A percentile compares a stretch with the other conserved stretches of the same genome.
Conservation (phyloP, 2,329 filamentous ascomycete genomes). For the Pseudopyrenochaeta lycopersici region DNA sequence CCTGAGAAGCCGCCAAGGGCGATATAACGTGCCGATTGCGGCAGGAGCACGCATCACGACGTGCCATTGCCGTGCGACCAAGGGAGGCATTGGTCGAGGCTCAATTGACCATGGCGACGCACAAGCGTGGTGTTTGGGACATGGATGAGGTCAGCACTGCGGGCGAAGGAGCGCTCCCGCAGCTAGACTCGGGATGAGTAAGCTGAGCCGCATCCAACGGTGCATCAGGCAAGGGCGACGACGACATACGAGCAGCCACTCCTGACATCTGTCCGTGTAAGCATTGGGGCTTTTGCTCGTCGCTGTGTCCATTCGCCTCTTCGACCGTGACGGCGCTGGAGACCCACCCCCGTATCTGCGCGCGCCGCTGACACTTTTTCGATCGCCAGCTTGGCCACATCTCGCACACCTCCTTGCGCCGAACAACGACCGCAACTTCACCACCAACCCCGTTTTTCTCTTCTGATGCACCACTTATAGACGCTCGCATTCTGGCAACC, state of each 20-base stretch:
- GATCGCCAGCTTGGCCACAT: constrained; percentile 41
- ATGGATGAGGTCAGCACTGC: constrained; percentile 22
- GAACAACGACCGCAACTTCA: constrained; percentile 23
- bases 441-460: constrained; percentile 15
- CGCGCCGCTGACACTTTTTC: constrained; percentile 23
- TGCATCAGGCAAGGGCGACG: constrained; percentile 15
- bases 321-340: constrained; percentile 1
- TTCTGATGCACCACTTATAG: constrained; percentile 48
- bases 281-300: constrained; percentile 14
- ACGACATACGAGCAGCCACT: constrained; percentile 13
- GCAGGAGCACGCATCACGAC: constrained; percentile 25
- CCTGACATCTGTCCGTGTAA: constrained; percentile 27
- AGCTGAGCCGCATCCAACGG: constrained; percentile 13
- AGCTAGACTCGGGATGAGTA: constrained; percentile 12
- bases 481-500: constrained; percentile 36
- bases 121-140: constrained; percentile 6
- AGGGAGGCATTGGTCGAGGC: constrained; percentile 38
- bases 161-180: background rate
- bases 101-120: constrained; percentile 34
- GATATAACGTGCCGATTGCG: constrained; percentile 8
- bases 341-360: constrained; percentile 6
- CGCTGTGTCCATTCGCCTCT: constrained; percentile 5
- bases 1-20: background rate
- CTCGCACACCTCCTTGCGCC: constrained; percentile 39
- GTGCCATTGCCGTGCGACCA: constrained; percentile 39